Conservation (phyloP, 192 early-diverging fungal genomes). For the Rhizophlyctis rosea region DNA sequence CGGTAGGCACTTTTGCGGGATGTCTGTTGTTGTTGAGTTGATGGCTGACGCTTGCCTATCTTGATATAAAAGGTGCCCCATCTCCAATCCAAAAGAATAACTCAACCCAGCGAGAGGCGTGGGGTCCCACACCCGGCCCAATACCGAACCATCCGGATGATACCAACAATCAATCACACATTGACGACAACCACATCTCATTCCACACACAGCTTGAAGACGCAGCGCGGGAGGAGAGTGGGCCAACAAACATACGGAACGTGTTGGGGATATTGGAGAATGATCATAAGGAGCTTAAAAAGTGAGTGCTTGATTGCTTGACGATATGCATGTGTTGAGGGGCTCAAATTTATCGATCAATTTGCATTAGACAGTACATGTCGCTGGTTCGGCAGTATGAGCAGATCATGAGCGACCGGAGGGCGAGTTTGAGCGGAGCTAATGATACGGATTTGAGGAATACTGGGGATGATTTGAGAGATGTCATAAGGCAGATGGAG, state of each 20-base stretch:
- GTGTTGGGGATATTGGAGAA: slow-evolving; percentile 38
- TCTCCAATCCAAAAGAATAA: not conserved
- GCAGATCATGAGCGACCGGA: slow-evolving; percentile 20
- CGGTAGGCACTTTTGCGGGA: not conserved
- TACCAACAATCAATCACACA: no score
- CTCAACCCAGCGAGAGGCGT: not conserved
- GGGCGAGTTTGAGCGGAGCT: slow-evolving; percentile 7
- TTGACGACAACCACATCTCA: no score
- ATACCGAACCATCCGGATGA: not conserved
- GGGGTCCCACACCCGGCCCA: slow-evolving; percentile 10
- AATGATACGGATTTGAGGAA: slow-evolving; percentile 18
- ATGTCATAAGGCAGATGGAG: slow-evolving; percentile 51
- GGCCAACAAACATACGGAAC: slow-evolving; percentile 27
- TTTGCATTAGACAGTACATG: slow-evolving; percentile 38
- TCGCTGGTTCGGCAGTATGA: slow-evolving; percentile 46
- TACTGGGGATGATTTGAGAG: slow-evolving; percentile 45
- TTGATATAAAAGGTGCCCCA: slow-evolving; percentile 2
- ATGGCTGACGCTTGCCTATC: no score
- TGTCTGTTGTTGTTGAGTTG: slow-evolving; percentile 2
- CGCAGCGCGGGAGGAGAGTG: no score
- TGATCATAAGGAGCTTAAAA: slow-evolving; percentile 40
- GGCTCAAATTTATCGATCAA: not conserved
- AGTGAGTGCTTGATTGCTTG: slow-evolving; percentile 14
- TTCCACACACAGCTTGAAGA: no score
- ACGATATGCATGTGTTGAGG: not conserved